Percentiles rank a stretch among this genome's conserved stretches.
Conservation (phyloP, 2,329 filamentous ascomycete genomes). For the Trichoderma oligosporum region DNA sequence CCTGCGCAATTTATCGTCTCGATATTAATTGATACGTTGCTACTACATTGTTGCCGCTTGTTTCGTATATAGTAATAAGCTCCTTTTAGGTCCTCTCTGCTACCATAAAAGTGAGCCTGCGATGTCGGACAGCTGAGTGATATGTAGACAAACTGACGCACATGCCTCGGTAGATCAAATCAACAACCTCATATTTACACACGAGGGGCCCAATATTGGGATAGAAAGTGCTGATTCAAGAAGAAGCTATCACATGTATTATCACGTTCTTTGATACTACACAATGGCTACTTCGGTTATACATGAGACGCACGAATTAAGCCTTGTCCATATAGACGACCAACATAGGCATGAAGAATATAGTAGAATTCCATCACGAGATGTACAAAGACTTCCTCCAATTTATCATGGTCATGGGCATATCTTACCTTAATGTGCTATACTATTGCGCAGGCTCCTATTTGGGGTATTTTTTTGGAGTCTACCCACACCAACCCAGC, state of each 20-base stretch:
- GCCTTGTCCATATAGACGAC: no score
- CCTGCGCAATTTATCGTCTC: no score
- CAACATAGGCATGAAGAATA: background rate
- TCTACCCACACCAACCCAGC: no score
- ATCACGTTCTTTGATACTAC: no score
- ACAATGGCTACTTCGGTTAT: background rate
- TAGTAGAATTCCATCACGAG: background rate
- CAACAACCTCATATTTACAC: no score
- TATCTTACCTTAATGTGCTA: slow-evolving; percentile 32
- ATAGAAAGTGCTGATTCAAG: no score
- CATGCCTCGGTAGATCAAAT: background rate
- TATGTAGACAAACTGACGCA: background rate
- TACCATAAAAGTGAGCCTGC: background rate
- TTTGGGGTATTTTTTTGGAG: slow-evolving; percentile 30
- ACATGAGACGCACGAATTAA: background rate
- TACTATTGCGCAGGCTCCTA: slow-evolving; percentile 32
- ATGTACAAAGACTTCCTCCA: slow-evolving; percentile 25
- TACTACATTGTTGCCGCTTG: no score
- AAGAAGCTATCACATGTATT: no score
- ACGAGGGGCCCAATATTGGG: no score
- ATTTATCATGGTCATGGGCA: slow-evolving; percentile 30
- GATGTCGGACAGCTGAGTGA: slow-evolving; percentile 9
- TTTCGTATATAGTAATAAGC: background rate
- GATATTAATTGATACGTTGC: no score
- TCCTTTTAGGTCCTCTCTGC: background rate